Evolutionary conservation across 2,329 filamentous ascomycete genomes (phyloP), one percentile per base, ranked within the genome.

Genomic region (Paraphoma chrysanthemicola): DNA sequence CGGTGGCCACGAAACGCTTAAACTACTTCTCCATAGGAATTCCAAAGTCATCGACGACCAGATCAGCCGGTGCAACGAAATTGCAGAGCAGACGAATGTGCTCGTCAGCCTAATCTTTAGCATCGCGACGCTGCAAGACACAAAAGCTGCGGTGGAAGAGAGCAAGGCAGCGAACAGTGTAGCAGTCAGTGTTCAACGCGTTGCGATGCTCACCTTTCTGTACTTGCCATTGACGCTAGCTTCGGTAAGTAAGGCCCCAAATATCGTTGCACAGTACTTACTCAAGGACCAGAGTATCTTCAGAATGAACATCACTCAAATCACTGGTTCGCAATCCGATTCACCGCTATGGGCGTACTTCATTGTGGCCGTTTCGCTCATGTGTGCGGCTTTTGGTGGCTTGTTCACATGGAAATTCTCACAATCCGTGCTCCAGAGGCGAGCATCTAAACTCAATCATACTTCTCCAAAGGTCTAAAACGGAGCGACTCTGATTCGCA

Each of bases 161-260:
- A 62, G 59, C 17, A 58, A 54, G 51, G 56, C 57, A 17, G 56
- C 59, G 18, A 64, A 64, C 30, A 46, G 46, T 3, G 41, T 56
- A 1, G 56, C 59, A 28, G 44, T 43, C 16, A 64, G 59, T 29
- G 56, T 60, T 11, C 45, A 50, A 12, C 54, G 59, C 12, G 39
- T 64, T 7, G 56, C 59, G 1, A 47, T 64, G 11, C 38, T 64
- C 44, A 62, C 59, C 0, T 62, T 64, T 44, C 36, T 64, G n/a
- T 62, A 62, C 33, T 43, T 64, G 2, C 53, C 57, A 6, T 46
- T 64, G 41, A 64, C 54, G n/a, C 50, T 64, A 16, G 59, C 59
- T 39, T 57, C 59, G 16, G 59, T 62, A 45, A 33, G 50, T 28
- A 10, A 18, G 2, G 3, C 10, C 33, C 14, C 33, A 14, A 7